Percentiles rank a stretch among this genome's conserved stretches.
Evolutionary conservation across 2,329 filamentous ascomycete species (phyloP).

Genomic region (Trichophyton schoenleinii): DNA sequence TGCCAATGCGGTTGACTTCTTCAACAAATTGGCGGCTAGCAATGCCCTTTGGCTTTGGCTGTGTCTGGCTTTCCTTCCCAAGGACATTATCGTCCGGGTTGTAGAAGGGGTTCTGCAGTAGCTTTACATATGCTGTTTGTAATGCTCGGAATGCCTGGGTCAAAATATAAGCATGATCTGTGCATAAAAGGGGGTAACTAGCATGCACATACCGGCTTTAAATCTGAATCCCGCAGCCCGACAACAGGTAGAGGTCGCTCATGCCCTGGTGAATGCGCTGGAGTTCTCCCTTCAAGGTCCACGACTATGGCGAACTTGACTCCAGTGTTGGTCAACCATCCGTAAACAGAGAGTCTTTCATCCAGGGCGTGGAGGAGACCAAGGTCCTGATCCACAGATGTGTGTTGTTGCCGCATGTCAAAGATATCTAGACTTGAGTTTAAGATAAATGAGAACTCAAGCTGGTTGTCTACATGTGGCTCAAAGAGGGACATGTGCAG

Average conservation of each 20-base stretch:
- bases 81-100: slow-evolving; percentile 62
- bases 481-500: slow-evolving; percentile 88
- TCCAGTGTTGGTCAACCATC: slow-evolving; percentile 91
- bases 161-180: slow-evolving; percentile 8
- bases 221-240: slow-evolving; percentile 70
- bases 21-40: slow-evolving; percentile 62
- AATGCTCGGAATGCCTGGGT: slow-evolving; percentile 69
- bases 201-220: slow-evolving; percentile 55
- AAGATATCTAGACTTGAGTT: slow-evolving; percentile 90
- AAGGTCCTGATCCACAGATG: slow-evolving; percentile 67
- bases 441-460: slow-evolving; percentile 85
- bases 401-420: slow-evolving; percentile 65
- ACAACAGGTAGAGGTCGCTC: slow-evolving; percentile 35
- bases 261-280: slow-evolving; percentile 19
- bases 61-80: not conserved
- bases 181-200: not conserved
- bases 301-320: slow-evolving; percentile 82
- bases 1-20: slow-evolving; percentile 76
- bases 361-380: slow-evolving; percentile 87
- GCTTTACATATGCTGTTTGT: slow-evolving; percentile 77
- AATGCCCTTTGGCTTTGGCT: slow-evolving; percentile 41
- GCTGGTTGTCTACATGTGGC: slow-evolving; percentile 57
- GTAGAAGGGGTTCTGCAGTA: slow-evolving; percentile 92
- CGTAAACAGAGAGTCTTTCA: slow-evolving; percentile 85
- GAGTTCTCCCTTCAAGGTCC: slow-evolving; percentile 66